A percentile compares a stretch with the other conserved stretches of the same genome.
Conservation (phyloP, 1,139 yeast species). For the Blastobotrys petasosporus region DNA sequence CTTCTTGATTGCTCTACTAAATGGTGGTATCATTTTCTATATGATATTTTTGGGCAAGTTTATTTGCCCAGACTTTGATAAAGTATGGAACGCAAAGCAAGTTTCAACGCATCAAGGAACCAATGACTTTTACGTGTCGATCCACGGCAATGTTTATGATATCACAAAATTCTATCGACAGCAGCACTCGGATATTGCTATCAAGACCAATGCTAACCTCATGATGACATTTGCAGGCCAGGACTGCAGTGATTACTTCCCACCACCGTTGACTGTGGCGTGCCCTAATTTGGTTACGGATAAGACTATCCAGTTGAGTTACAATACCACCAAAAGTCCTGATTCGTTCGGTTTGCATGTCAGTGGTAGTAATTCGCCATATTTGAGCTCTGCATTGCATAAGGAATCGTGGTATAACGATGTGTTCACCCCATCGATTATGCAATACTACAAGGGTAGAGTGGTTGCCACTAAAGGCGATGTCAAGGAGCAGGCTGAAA, state of each 20-base stretch:
- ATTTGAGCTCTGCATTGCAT: slow-evolving; percentile 30
- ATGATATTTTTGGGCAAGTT: slow-evolving; percentile 37
- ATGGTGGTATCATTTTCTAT: slow-evolving; percentile 36
- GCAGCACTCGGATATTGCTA: slow-evolving; percentile 38
- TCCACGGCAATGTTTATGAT: slow-evolving; percentile 39
- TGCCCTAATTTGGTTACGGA: slow-evolving; percentile 37
- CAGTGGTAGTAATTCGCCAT: slow-evolving; percentile 24
- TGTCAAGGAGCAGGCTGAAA: slow-evolving; percentile 21
- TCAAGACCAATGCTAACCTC: slow-evolving; percentile 26
- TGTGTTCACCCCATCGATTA: slow-evolving; percentile 33
- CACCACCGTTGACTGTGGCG: slow-evolving; percentile 38
- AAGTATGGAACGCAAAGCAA: slow-evolving; percentile 37
- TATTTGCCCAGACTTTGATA: slow-evolving; percentile 38
- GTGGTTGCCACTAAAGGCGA: slow-evolving; percentile 32
- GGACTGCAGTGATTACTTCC: slow-evolving; percentile 37
- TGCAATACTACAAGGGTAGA: slow-evolving; percentile 35
- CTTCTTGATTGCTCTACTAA: slow-evolving; percentile 32
- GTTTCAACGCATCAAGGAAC: slow-evolving; percentile 35
- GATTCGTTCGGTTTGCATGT: slow-evolving; percentile 29
- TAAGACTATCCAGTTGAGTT: slow-evolving; percentile 24
- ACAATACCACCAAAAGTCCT: slow-evolving; percentile 30
- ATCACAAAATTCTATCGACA: slow-evolving; percentile 35
- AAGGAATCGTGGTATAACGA: slow-evolving; percentile 35
- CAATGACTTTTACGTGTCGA: slow-evolving; percentile 35
- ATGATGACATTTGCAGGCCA: slow-evolving; percentile 38